Conservation (phyloP, 2,329 filamentous ascomycete genomes). For the Arthrobotrys megalospora region DNA sequence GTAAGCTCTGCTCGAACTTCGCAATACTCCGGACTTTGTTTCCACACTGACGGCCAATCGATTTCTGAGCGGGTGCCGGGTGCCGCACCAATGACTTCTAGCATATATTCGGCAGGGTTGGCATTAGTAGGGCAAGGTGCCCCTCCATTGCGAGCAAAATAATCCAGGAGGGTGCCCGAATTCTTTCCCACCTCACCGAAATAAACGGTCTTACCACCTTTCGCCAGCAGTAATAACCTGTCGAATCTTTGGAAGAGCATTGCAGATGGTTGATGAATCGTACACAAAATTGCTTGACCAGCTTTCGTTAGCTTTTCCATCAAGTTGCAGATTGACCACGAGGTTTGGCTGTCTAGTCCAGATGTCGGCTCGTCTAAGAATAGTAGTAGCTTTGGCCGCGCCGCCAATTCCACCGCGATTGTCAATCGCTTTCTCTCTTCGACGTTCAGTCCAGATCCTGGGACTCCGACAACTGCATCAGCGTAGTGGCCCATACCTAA, state of each 20-base stretch:
- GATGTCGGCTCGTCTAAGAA: slow-evolving; percentile 97
- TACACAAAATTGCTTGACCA: slow-evolving; percentile 94
- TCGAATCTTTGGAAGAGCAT: slow-evolving; percentile 95
- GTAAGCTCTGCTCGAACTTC: slow-evolving; percentile 69
- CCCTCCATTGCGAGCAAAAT: slow-evolving; percentile 82
- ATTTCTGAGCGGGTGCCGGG: slow-evolving; percentile 71
- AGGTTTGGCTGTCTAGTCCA: slow-evolving; percentile 92
- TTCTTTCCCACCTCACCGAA: slow-evolving; percentile 83
- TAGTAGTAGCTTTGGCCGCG: slow-evolving; percentile 88
- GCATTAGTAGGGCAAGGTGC: slow-evolving; percentile 76
- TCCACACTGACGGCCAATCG: slow-evolving; percentile 71
- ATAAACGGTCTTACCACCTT: slow-evolving; percentile 83
- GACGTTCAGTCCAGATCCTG: slow-evolving; percentile 85
- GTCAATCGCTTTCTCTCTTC: slow-evolving; percentile 79
- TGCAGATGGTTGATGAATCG: slow-evolving; percentile 96
- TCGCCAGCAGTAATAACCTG: slow-evolving; percentile 82
- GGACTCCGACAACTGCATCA: slow-evolving; percentile 90
- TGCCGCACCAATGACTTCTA: slow-evolving; percentile 73
- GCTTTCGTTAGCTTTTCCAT: slow-evolving; percentile 90
- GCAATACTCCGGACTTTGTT: slow-evolving; percentile 69
- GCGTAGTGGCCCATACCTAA: slow-evolving; percentile 92
- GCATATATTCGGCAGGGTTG: slow-evolving; percentile 88
- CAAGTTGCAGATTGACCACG: slow-evolving; percentile 90
- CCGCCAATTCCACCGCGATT: slow-evolving; percentile 95
- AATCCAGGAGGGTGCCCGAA: slow-evolving; percentile 77